Percentiles rank a stretch among this genome's conserved stretches.
Evolutionary conservation across 2,329 filamentous ascomycete genomes (phyloP).

Genomic region (Niveomyces coronatus): DNA sequence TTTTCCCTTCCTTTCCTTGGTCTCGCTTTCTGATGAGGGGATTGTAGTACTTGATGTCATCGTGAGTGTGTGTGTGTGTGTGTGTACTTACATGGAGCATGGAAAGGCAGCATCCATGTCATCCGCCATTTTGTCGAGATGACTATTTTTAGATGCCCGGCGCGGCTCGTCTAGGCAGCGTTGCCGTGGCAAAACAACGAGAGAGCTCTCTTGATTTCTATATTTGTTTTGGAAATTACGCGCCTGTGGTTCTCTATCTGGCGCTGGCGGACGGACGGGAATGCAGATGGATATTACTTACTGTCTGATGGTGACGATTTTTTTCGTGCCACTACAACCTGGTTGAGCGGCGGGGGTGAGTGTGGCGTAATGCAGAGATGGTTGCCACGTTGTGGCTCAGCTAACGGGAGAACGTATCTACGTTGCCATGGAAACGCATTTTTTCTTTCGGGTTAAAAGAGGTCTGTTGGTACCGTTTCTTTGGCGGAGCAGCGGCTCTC

Average conservation of each 20-base stretch:
- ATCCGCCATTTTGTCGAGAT: slow-evolving; percentile 26
- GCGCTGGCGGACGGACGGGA: not conserved
- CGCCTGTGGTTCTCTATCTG: not conserved
- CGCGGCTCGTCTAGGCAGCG: no score
- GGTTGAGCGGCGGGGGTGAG: not conserved
- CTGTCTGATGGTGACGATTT: no score
- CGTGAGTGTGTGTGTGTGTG: not conserved
- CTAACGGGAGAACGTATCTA: no score
- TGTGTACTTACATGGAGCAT: slow-evolving; percentile 47
- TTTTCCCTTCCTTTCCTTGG: no score
- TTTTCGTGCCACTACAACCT: not conserved
- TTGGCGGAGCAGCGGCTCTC: no score
- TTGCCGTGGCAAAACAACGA: no score
- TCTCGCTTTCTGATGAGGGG: no score
- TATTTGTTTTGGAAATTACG: not conserved
- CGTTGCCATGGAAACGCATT: slow-evolving; percentile 17
- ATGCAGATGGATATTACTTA: slow-evolving; percentile 9
- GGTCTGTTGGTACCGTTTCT: no score
- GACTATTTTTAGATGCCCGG: slow-evolving; percentile 10
- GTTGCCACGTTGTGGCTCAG: not conserved
- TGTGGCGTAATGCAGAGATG: not conserved
- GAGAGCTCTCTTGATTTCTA: not conserved
- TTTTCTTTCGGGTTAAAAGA: no score
- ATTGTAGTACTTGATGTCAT: no score
- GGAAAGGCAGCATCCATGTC: slow-evolving; percentile 42